Evolutionary conservation across 2,329 filamentous ascomycete species (phyloP), one percentile per base, ranked within the genome.

Genomic region (Calonectria pteridis): DNA sequence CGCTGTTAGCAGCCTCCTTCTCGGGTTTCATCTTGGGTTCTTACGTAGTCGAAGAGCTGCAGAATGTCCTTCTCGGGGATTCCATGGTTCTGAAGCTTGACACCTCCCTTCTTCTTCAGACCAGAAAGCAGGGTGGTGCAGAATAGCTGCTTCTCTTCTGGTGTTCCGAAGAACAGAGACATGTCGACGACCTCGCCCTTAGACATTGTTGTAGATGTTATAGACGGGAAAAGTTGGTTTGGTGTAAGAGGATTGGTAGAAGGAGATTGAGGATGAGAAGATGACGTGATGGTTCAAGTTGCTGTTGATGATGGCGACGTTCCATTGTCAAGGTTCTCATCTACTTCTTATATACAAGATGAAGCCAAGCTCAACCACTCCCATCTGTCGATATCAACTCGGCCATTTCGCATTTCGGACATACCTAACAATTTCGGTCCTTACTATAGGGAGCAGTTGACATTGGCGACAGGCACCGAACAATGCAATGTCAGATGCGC

Each of bases 161-260:
- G 55, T n/a, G 75, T 79, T 72, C 80, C 79, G 62, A 81, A 81
- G 73, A 81, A 81, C 72, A 81, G 23, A 37, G 79, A 81, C 80
- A 81, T 81, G 58, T 81, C 79, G 40, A 81, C 77, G 29, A 77
- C 79, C 10, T 76, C 77, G 33, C 50, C 69, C 20, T 75, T 78
- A 59, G 63, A 51, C 55, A 62, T 62, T 14, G 6, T 59, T 26
- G n/a, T 40, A 13, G 14, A 59, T 62, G 55, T 59, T 20, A 7
- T 43, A 20, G 40, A 46, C n/a, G 40, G 23, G 26, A 28, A 28
- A 26, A 18, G n/a, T 59, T 28, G 13, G 2, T 29, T 40, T 40
- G 55, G 23, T 40, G n/a, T 23, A 23, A 40, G 33, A 20, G 11
- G 16, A 3, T 40, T 26, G 55, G 3, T 1, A 28, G 55, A 20